Evolutionary conservation across 2,329 filamentous ascomycete genomes (phyloP), one percentile per base, ranked within the genome.

Genomic region (Aspergillus sp.): DNA sequence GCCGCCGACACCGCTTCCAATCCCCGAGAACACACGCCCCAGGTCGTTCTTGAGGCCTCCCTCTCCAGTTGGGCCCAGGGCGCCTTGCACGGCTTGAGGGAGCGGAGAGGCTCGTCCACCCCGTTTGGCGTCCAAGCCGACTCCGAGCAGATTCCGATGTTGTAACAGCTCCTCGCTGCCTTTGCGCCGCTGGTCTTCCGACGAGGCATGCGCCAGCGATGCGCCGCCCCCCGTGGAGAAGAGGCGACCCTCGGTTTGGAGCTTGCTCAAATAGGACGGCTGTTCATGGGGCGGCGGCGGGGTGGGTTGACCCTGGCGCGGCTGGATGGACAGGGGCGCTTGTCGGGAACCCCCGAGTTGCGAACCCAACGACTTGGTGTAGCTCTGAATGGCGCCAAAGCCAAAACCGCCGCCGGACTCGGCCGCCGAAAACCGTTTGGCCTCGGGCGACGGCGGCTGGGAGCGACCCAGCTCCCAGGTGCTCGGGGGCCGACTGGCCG

Each of bases 21-120:
- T 91, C n/a, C 93, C 93, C 16, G 90, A 91, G 73, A 96, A 97
- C 81, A 97, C 96, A 57, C 91, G 87, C 23, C 92, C 92, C 68
- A 97, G 92, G 69, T 97, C 93, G 67, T 87, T 95, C 78, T 97
- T 96, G 66, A 97, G 96, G 41, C 88, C 88, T 10, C 91, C 88
- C 69, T 96, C 91, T 14, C 87, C 88, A 13, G 86, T 84, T 5
- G 91, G 89, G 3, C 88, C 89, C 49, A 88, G 82, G 36, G 89
- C 92, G 19, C 93, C 93, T 67, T 97, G 92, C 1, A 97, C 92
- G 19, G 93, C 92, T 71, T 97, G 93, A 1, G 93, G 93, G 14
- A 97, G 77, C 1, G 93, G 93, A 7, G 93, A 97, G 36, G 91
- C 81, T 45, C 92, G 86, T 1, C 92, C 92, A 59, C 88, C 88